A percentile compares a stretch with the other conserved stretches of the same genome.
Evolutionary conservation across 2,329 filamentous ascomycete genomes (phyloP).

Genomic region (Sporothrix sp.): DNA sequence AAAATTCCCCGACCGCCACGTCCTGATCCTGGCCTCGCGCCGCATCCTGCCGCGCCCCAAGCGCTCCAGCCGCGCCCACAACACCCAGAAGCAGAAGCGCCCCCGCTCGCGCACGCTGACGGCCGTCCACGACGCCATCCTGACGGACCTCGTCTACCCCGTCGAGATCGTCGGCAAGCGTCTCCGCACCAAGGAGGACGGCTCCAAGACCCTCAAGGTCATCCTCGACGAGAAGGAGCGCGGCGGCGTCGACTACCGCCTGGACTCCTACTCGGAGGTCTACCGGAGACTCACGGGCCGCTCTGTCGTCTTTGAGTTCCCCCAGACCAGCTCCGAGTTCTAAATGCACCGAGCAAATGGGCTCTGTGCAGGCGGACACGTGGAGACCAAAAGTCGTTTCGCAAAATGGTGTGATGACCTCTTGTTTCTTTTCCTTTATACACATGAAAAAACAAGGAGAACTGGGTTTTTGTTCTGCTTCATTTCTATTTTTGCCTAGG

Average conservation of each 20-base stretch:
- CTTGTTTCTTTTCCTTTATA: background rate
- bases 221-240: slow-evolving; percentile 99
- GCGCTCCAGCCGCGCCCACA: slow-evolving; percentile 93
- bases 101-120: slow-evolving; percentile 96
- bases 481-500: background rate
- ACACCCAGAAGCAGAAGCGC: slow-evolving; percentile 96
- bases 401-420: slow-evolving; percentile 2
- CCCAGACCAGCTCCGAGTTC: slow-evolving; percentile 73
- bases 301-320: slow-evolving; percentile 97
- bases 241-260: slow-evolving; percentile 96
- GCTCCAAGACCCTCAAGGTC: slow-evolving; percentile 97
- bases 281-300: slow-evolving; percentile 97
- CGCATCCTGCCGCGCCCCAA: slow-evolving; percentile 98
- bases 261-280: slow-evolving; percentile 99
- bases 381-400: background rate
- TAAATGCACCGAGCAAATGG: too few species aligned
- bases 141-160: slow-evolving; percentile 95
- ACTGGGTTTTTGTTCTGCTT: slow-evolving; percentile 4
- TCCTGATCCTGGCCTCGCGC: slow-evolving; percentile 96
- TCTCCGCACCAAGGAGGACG: slow-evolving; percentile 96
- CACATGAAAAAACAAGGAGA: slow-evolving; percentile 6
- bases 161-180: slow-evolving; percentile 99
- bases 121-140: slow-evolving; percentile 97
- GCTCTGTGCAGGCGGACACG: background rate
- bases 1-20: slow-evolving; percentile 99